Base-by-base conservation (phyloP, 441 rosid species). In the Erodium moschatum region DNA sequence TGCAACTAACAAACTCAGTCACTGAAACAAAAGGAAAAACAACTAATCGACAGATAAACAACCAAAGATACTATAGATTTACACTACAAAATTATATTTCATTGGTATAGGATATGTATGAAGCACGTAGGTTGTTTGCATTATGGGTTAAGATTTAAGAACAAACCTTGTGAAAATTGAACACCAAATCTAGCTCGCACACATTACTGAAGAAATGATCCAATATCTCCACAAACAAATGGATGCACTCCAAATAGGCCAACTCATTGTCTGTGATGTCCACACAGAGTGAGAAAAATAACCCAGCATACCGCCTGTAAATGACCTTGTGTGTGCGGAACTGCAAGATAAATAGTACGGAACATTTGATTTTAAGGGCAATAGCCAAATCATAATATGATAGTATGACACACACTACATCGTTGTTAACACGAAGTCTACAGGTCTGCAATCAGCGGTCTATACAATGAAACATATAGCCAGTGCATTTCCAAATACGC, bases 141-240 rank as follows among this genome's bases (percentile, higher is more conserved):
- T 54, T 18, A 18, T 9, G 62, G 1, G 27, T 16, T 54, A 54
- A 54, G 24, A 54, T 16, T 12, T 48, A 48, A 6, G 62, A 42
- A 72, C 71, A 66, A 75, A 93, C 98, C 98, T 93, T 93, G 83
- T 91, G 91, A 75, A 93, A 91, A 77, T 93, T 93, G 74, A 93
- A 93, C 3, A 93, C 98, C 84, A 93, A 83, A 83, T 93, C 98
- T 19, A 93, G 92, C 83, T 93, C 98, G 68, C 98, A 94, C 40
- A 94, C 98, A 72, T 91, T 94, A 89, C 98, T 94, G 86, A 94
- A 94, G 88, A 91, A 94, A 85, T 91, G 98, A 74, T 94, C 98
- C 82, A 94, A 77, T 38, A 94, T 88, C 86, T 94, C 98, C 69
- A 94, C 97, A 76, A 94, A 94, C 73, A 94, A 81, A 76, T 94